Evolutionary conservation across 2,329 filamentous ascomycete genomes (phyloP), one percentile per base, ranked within the genome.

Genomic region (Fusarium austroafricanum): DNA sequence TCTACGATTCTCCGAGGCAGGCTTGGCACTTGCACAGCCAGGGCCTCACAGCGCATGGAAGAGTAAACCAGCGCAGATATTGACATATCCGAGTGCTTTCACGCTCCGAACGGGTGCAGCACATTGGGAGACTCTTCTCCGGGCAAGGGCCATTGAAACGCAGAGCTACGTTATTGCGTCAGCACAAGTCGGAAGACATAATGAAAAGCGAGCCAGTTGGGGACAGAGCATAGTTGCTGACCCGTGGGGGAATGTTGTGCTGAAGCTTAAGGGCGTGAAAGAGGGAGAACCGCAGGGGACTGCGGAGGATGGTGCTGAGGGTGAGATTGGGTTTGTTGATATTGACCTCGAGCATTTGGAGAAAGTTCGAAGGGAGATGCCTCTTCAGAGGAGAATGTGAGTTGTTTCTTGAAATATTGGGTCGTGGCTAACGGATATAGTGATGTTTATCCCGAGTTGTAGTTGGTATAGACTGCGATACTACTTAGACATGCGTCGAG

Each of bases 61-160:
- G 35, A 58, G 54, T 21, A 70, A 61, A 28, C 81, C 79, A 6
- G 93, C 93, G 3, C 89, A 97, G 65, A 82, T 97, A 53, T 82
- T 97, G 49, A 89, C 93, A 1, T 97, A 95, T 75, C 95, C 95
- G 0, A 95, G 92, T 8, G 95, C 95, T 6, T 98, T 97, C 75
- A 97, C 94, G 0, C 86, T 96, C 0, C 89, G 91, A 2, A 97
- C 95, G 0, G 95, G 95, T 1, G 84, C 83, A 57, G 92, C 92
- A 2, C 95, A 97, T 79, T 98, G 95, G 95, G 89, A 93, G 74
- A 83, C 88, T 3, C 81, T 98, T 8, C 82, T 97, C 15, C 84
- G 92, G 28, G 89, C 93, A 5, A 84, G 95, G 45, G 95, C 95
- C 11, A 93, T 97, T 62, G 95, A 97, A 83, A 93, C 91, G 18